These are phyloP conservation scores for Tremella fuciformis DNA, from an alignment of 768 basidiomycete species.

Conservation along the genomic window DNA sequence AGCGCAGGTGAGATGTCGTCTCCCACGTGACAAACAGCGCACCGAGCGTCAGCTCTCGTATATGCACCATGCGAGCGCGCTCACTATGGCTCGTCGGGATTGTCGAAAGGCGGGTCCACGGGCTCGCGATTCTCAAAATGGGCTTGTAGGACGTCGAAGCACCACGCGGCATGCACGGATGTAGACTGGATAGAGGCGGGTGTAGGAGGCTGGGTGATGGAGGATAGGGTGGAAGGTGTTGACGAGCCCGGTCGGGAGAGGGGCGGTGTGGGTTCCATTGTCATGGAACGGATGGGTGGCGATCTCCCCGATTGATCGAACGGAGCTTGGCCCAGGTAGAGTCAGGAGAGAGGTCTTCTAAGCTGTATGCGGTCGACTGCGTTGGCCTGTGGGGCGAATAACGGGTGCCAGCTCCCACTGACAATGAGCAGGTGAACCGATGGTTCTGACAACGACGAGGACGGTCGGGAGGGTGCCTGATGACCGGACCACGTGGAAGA, in stretches of 20 bases:
- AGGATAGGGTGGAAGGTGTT: neutral
- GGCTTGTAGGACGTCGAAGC: conserved; percentile 53
- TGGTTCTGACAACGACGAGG: too few species aligned
- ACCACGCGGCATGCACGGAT: conserved; percentile 50
- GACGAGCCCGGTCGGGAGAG: conserved; percentile 1
- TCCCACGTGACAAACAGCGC: conserved; percentile 98
- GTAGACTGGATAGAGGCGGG: conserved; percentile 24
- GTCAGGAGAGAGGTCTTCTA: too few species aligned
- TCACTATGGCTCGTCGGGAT: conserved; percentile 71
- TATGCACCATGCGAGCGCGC: conserved; percentile 32
- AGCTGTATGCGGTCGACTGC: too few species aligned
- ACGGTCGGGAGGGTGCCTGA: too few species aligned
- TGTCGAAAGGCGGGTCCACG: conserved; percentile 61
- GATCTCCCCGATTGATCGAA: too few species aligned
- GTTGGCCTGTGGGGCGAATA: too few species aligned
- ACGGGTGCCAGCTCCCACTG: too few species aligned
- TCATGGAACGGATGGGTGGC: neutral
- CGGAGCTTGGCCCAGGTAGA: too few species aligned
- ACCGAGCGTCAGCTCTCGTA: conserved; percentile 46
- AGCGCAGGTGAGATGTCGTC: conserved; percentile 60
- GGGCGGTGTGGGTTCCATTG: neutral
- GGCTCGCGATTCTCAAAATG: conserved; percentile 57
- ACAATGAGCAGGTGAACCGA: too few species aligned
- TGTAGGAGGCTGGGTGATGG: conserved; percentile 2
- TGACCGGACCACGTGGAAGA: too few species aligned